Base-by-base conservation (phyloP, 2,329 filamentous ascomycete genomes). In the Pseudocercospora crystallina region DNA sequence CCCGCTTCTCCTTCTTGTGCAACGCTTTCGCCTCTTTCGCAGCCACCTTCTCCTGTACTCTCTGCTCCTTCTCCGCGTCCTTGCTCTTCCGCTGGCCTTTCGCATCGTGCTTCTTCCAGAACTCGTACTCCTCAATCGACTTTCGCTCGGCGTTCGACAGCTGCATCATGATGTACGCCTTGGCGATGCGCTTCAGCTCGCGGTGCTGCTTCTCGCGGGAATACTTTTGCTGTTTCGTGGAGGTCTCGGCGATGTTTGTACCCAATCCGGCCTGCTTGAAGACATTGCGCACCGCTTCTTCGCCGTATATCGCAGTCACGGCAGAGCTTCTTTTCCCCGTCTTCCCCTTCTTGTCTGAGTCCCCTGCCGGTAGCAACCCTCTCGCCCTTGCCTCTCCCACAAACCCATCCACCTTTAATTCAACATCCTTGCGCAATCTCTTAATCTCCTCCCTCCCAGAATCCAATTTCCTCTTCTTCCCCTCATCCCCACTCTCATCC, bases 381-480 rank as follows among this genome's bases (percentile, higher is more conserved):
- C 49, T 42, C 35, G 14, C 32, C 20, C 32, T 39, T 14, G 53
- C 53, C 34, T 56, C 49, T 9, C 35, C 30, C 30, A 53, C 42
- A 15, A 55, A 51, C 3, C 34, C 34, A 26, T 48, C 40, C 26
- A 38, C 37, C 15, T 26, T 41, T n/a, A n/a, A 31, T 3, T 40
- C 32, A 8, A 50, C 41, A 35, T 26, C 33, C 38, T 36, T 37
- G 42, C 53, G 57, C 40, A 41, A 11, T 10, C 15, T 36, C 38
- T 35, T 45, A 10, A 17, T 41, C 15, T 31, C 42, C 12, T 48
- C 52, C 17, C 40, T 31, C 15, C 47, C 45, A 12, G 36, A 38
- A 31, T 58, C 42, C 20, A 39, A 47, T 11, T 60, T 58, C 31
- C 51, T 44, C n/a, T 52, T 56, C 50, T 57, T 59, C 14, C 52